Evolutionary conservation across 2,329 filamentous ascomycete species (phyloP).

Genomic region (Chalara sp.): DNA sequence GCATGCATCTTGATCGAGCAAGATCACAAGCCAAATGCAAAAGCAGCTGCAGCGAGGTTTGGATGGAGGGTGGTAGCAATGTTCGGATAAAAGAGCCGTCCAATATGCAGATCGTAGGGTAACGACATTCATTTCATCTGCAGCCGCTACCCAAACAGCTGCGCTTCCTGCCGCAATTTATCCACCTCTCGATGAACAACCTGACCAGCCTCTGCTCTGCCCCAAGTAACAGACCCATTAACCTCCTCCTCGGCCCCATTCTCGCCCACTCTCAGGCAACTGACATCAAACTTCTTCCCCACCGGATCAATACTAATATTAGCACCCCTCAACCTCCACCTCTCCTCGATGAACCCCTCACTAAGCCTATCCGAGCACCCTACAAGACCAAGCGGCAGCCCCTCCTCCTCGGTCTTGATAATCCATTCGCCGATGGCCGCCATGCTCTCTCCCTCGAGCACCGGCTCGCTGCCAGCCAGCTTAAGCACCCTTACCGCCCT

Average conservation of each 20-base stretch:
- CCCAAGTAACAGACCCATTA: background rate
- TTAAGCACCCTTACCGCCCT: background rate
- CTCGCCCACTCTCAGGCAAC: background rate
- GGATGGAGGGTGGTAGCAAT: too few species aligned
- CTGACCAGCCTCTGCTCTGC: background rate
- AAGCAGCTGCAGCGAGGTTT: too few species aligned
- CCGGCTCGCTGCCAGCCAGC: background rate
- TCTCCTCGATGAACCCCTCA: background rate
- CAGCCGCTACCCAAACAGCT: background rate
- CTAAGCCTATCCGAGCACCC: background rate
- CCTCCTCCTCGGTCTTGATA: background rate
- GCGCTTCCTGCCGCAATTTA: background rate
- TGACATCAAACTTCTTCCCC: background rate
- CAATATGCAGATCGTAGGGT: too few species aligned
- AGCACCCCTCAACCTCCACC: background rate
- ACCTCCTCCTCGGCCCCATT: background rate
- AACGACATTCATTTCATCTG: too few species aligned
- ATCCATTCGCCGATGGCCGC: background rate
- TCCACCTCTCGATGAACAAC: background rate
- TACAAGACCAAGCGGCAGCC: background rate
- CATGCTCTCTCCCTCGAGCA: background rate
- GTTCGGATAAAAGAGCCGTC: too few species aligned
- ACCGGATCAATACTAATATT: background rate
- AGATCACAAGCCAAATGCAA: too few species aligned
- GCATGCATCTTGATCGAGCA: too few species aligned